Percentiles rank a stretch among this genome's conserved stretches.
phyloP scores from a whole-genome alignment of 2,329 filamentous ascomycete species.

The Sclerotinia sclerotiorum region DNA sequence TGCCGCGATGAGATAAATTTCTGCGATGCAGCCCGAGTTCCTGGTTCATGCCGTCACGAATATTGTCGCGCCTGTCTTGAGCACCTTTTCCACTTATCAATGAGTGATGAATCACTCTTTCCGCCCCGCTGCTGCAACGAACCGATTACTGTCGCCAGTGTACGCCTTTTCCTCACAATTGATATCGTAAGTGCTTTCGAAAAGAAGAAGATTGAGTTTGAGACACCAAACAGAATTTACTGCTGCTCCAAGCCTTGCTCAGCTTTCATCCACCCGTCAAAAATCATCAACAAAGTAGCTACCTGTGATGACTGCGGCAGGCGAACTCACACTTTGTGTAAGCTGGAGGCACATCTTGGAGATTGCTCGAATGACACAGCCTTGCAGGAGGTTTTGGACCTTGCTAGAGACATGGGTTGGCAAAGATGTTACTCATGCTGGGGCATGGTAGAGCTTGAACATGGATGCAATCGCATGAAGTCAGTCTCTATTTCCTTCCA shows the following conservation, averaged over 20 bases:
- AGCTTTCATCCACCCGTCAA: slow-evolving; percentile 46
- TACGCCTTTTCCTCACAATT: slow-evolving; percentile 42
- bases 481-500: slow-evolving; percentile 41
- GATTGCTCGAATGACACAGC: slow-evolving; percentile 50
- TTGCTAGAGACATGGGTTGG: slow-evolving; percentile 50
- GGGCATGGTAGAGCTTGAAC: slow-evolving; percentile 49
- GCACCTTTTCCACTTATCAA: slow-evolving; percentile 46
- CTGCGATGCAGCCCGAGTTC: slow-evolving; percentile 30
- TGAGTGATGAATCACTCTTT: slow-evolving; percentile 53
- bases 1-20: slow-evolving; percentile 27
- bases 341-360: slow-evolving; percentile 45
- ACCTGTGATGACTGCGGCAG: slow-evolving; percentile 46
- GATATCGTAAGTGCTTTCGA: slow-evolving; percentile 37
- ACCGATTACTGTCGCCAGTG: slow-evolving; percentile 43
- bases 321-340: slow-evolving; percentile 54
- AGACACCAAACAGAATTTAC: slow-evolving; percentile 51
- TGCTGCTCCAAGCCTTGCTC: slow-evolving; percentile 49
- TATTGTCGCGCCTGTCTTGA: slow-evolving; percentile 54
- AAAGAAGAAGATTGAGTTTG: slow-evolving; percentile 53
- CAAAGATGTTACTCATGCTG: slow-evolving; percentile 50
- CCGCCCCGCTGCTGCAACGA: slow-evolving; percentile 55
- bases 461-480: slow-evolving; percentile 59
- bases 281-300: slow-evolving; percentile 42
- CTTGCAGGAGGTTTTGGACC: slow-evolving; percentile 44
- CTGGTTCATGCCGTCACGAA: slow-evolving; percentile 46